Base-by-base conservation (phyloP, 495 filamentous ascomycete species). In the Penicillium manginii region DNA sequence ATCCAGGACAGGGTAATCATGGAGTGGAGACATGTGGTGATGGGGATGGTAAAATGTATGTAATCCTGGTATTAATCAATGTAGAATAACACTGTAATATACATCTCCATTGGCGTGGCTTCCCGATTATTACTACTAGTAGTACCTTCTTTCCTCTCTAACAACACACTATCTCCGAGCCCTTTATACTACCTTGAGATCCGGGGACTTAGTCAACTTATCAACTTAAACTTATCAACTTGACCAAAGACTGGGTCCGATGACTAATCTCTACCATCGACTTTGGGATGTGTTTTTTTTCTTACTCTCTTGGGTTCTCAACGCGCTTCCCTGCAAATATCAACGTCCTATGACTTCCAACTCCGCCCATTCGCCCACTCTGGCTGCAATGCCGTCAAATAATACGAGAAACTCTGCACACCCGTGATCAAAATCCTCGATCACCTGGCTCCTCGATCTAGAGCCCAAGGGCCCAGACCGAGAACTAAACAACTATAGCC, bases 191-290 rank as follows among this genome's bases (percentile, higher is more conserved):
- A 2, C 35, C 15, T n/a, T 3, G 11, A 37, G 35, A 37, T 49
- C 46, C 12, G 46, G 46, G 46, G 46, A 45, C 18, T 45, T 21
- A 45, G 35, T 39, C n/a, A n/a, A 12, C 10, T 49, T 15, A 26
- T 59, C 42, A 37, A 48, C 33, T 43, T 53, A n/a, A n/a, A 12
- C 10, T 49, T 15, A 26, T 59, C 42, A 37, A 48, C 33, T 43
- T 53, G 52, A 56, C 62, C 42, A 50, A 52, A 61, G 54, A 62
- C 48, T 69, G 61, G 68, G 61, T 59, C 62, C 54, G 66, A 64
- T 69, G 61, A 69, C 61, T 71, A 71, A 71, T 54, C 39, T 73
- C 52, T 77, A 71, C 49, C 76, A 60, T 53, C 70, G 66, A 35
- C 31, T 43, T 51, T 50, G 31, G 31, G 50, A 18, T 29, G 18